Evolutionary conservation across 345 rosid genomes (phyloP).

Genomic region (Firmiana major): DNA sequence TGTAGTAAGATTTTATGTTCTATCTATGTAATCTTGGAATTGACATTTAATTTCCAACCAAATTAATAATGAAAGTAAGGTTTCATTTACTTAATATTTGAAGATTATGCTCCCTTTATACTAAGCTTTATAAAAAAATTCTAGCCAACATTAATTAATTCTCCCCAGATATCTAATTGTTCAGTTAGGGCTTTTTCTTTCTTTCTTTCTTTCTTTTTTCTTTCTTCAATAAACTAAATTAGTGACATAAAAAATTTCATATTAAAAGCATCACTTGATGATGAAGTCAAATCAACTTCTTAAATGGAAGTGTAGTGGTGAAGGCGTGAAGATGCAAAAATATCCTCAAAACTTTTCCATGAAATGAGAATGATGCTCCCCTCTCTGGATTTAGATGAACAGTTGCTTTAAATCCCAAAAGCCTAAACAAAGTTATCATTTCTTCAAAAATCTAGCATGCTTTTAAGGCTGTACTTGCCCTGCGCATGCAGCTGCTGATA

Average conservation of each 20-base stretch:
- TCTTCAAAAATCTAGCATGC: constrained; percentile 32
- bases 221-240: not conserved
- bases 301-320: not conserved
- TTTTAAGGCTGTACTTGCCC: constrained; percentile 13
- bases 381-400: not conserved
- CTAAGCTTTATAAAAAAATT: not conserved
- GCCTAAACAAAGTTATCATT: not conserved
- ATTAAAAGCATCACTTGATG: not conserved
- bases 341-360: constrained; percentile 4
- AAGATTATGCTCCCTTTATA: not conserved
- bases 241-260: not conserved
- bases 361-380: constrained; percentile 1
- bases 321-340: not conserved
- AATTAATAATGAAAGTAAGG: not conserved
- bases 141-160: not conserved
- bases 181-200: not conserved
- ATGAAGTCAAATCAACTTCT: not conserved
- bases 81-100: not conserved
- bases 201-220: not conserved
- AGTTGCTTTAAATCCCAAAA: not conserved
- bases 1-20: not conserved
- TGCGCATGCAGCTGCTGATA: constrained; percentile 19
- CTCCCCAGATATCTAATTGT: not conserved
- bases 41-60: not conserved
- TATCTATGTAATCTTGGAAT: not conserved